Evolutionary conservation across 257 asterid genomes (phyloP).

Genomic region (Leptodermis oblonga): DNA sequence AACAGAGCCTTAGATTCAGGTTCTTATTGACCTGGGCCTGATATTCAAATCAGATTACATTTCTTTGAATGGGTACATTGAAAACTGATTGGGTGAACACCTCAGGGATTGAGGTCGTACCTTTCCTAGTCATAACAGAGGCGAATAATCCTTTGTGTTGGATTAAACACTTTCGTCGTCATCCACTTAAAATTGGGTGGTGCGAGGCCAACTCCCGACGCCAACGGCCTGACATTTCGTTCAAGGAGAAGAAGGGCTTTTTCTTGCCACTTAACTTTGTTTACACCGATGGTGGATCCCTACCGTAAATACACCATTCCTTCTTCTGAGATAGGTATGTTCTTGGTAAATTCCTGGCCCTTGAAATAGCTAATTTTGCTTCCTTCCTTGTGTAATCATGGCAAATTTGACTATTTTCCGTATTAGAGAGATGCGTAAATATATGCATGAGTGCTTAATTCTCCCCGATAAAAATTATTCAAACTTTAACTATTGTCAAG

Average conservation of each 20-base stretch:
- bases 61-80: too few species aligned
- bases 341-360: conserved; percentile 18
- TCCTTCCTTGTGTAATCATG: not conserved
- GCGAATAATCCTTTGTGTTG: not conserved
- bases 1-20: too few species aligned
- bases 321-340: conserved; percentile 22
- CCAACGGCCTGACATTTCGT: not conserved
- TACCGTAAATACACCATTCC: conserved; percentile 44
- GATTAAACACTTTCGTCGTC: not conserved
- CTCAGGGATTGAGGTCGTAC: too few species aligned
- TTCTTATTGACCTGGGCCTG: too few species aligned
- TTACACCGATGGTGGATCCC: conserved; percentile 45
- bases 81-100: too few species aligned
- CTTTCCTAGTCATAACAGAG: too few species aligned
- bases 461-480: not conserved
- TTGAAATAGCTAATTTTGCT: not conserved
- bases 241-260: not conserved
- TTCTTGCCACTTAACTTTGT: too few species aligned
- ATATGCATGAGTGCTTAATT: not conserved
- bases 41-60: too few species aligned
- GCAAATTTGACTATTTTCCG: too few species aligned
- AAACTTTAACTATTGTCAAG: not conserved
- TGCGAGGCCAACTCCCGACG: not conserved
- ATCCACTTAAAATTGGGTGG: not conserved
- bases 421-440: not conserved